A percentile compares a stretch with the other conserved stretches of the same genome.
These are phyloP conservation scores for Mycena belliarum DNA, from an alignment of 768 basidiomycete genomes.

Conservation along the genomic window DNA sequence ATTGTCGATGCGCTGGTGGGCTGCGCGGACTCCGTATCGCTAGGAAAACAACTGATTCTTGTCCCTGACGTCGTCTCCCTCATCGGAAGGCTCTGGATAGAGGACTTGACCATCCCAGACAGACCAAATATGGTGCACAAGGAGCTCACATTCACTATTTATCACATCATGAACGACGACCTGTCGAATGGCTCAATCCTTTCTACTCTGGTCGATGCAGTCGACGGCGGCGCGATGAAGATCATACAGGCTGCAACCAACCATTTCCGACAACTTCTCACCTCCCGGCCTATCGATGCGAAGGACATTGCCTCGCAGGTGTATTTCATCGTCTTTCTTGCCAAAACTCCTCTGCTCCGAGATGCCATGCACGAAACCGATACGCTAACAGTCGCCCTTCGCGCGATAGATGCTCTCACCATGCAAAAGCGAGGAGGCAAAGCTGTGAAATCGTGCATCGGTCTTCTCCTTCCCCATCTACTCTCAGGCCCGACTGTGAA, in stretches of 20 bases:
- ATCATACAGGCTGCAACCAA: slow-evolving; percentile 10
- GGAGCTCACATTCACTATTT: slow-evolving; percentile 13
- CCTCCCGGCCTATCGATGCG: not conserved
- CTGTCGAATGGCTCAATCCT: slow-evolving; percentile 1
- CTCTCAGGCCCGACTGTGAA: slow-evolving; percentile 11
- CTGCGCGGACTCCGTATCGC: slow-evolving; percentile 10
- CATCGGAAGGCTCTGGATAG: slow-evolving; percentile 14
- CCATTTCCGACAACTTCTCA: slow-evolving; percentile 4
- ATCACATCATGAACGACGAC: slow-evolving; percentile 12
- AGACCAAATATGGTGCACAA: slow-evolving; percentile 11
- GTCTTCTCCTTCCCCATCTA: slow-evolving; percentile 2
- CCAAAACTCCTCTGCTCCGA: not conserved
- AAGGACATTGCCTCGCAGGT: not conserved
- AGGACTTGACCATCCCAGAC: slow-evolving; percentile 8
- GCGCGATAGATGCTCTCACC: slow-evolving; percentile 2
- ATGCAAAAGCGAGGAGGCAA: not conserved
- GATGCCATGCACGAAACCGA: slow-evolving; percentile 13
- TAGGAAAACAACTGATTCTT: slow-evolving; percentile 9
- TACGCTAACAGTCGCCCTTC: not conserved
- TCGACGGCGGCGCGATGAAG: slow-evolving; percentile 9
- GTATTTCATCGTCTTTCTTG: slow-evolving; percentile 3
- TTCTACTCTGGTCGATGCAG: slow-evolving; percentile 3
- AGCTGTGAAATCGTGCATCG: not conserved
- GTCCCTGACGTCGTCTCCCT: slow-evolving; percentile 11
- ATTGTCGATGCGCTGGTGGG: slow-evolving; percentile 13